Conservation (phyloP, 306 rosid species). For the Citrullus colocynthis region DNA sequence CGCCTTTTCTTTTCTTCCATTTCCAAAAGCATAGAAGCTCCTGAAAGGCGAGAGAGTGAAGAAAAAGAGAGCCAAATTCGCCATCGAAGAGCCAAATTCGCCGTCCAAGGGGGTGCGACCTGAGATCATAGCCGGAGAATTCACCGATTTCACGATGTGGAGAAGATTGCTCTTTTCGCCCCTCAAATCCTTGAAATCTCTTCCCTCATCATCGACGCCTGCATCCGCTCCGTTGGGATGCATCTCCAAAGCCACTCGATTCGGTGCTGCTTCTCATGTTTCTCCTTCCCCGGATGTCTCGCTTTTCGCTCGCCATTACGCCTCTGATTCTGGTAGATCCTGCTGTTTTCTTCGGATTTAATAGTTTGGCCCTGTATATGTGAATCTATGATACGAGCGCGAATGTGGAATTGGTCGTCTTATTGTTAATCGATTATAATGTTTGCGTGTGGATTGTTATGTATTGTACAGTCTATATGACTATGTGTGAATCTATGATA, state of each 20-base stretch:
- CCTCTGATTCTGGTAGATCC: slow-evolving; percentile 38
- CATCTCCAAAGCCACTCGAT: slow-evolving; percentile 23
- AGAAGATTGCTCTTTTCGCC: slow-evolving; percentile 55
- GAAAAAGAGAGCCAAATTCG: background rate
- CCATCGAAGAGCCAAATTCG: slow-evolving; percentile 1
- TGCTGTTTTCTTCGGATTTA: background rate
- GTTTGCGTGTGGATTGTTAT: background rate
- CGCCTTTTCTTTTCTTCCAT: background rate
- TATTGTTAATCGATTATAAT: background rate
- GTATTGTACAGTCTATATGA: background rate
- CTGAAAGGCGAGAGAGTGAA: background rate
- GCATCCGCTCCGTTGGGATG: slow-evolving; percentile 35
- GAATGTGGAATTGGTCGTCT: background rate
- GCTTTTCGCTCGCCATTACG: slow-evolving; percentile 27
- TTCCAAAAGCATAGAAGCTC: background rate
- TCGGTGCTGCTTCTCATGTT: slow-evolving; percentile 3
- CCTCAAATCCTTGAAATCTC: slow-evolving; percentile 44
- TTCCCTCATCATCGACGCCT: slow-evolving; percentile 11
- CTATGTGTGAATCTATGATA: background rate
- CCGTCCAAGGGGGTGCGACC: slow-evolving; percentile 4
- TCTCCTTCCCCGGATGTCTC: slow-evolving; percentile 5
- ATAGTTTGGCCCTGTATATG: background rate
- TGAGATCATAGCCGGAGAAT: slow-evolving; percentile 1
- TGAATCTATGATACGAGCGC: background rate
- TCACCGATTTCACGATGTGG: slow-evolving; percentile 32